A percentile compares a stretch with the other conserved stretches of the same genome.
Conservation (phyloP, 106 monocot species). For the Alisma plantagoaquatica region DNA sequence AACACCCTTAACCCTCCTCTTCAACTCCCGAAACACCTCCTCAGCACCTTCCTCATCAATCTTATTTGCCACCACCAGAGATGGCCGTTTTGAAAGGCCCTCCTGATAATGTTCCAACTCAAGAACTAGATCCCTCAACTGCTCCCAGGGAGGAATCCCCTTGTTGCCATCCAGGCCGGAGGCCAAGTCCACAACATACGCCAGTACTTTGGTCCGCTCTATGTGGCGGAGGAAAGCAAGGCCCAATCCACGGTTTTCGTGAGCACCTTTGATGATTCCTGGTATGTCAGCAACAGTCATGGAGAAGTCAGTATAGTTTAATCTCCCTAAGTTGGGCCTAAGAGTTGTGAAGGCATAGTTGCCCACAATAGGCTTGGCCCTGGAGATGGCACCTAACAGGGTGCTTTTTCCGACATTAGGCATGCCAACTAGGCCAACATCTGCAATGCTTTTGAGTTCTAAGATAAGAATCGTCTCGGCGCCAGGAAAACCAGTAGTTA, state of each 20-base stretch:
- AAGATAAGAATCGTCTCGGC: neutral
- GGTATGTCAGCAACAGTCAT: neutral
- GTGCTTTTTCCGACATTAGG: neutral
- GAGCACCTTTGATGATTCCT: neutral
- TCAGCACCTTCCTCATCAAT: too few species aligned
- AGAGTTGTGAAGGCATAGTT: neutral
- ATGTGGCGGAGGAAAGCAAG: neutral
- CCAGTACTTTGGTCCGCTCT: neutral
- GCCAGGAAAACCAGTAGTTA: neutral
- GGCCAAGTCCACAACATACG: too few species aligned
- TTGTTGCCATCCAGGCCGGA: too few species aligned
- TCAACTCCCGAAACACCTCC: too few species aligned
- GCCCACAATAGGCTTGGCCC: neutral
- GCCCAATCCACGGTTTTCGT: neutral
- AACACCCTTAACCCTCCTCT: too few species aligned
- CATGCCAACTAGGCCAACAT: neutral
- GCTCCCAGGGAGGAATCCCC: too few species aligned
- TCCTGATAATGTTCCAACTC: too few species aligned
- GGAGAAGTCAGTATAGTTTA: neutral
- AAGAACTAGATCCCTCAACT: too few species aligned
- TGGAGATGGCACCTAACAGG: neutral
- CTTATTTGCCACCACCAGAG: too few species aligned
- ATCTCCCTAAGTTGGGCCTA: neutral
- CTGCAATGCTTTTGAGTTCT: neutral
- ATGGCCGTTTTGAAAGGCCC: too few species aligned